Percentiles rank a stretch among this genome's conserved stretches.
phyloP scores from a whole-genome alignment of 495 filamentous ascomycete genomes.

The Xylaria flabelliformis region DNA sequence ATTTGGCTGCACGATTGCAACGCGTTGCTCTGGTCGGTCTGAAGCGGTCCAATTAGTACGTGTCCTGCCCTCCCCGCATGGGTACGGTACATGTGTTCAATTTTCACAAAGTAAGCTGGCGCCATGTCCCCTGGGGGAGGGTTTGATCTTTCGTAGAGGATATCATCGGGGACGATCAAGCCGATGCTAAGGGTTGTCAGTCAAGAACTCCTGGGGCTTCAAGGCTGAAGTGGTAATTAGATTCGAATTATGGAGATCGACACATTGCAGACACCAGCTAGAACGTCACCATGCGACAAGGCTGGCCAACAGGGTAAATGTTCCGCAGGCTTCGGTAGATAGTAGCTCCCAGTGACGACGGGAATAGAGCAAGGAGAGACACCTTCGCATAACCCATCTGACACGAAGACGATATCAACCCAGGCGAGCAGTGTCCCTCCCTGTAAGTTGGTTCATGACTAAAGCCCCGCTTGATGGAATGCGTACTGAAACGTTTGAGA shows the following conservation, averaged over 20 bases:
- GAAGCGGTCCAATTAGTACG: not conserved
- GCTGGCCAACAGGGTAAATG: slow-evolving; percentile 25
- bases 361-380: not conserved
- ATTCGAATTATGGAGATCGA: slow-evolving; percentile 26
- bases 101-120: not conserved
- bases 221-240: not conserved
- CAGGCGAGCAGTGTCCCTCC: slow-evolving; percentile 1
- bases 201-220: not conserved
- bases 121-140: not conserved
- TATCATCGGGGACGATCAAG: not conserved
- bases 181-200: not conserved
- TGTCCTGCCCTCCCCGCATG: not conserved
- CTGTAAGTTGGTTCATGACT: not conserved
- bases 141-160: not conserved
- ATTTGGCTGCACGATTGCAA: slow-evolving; percentile 14
- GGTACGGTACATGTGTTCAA: slow-evolving; percentile 16
- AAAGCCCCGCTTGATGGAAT: not conserved
- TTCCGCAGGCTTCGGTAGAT: not conserved
- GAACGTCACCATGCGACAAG: slow-evolving; percentile 36
- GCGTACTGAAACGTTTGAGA: not conserved
- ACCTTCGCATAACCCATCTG: not conserved
- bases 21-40: not conserved
- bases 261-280: slow-evolving; percentile 34
- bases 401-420: not conserved
- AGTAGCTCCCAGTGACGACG: not conserved